Base-by-base conservation (phyloP, 192 early-diverging fungal species). In the Coemansia sp. region DNA sequence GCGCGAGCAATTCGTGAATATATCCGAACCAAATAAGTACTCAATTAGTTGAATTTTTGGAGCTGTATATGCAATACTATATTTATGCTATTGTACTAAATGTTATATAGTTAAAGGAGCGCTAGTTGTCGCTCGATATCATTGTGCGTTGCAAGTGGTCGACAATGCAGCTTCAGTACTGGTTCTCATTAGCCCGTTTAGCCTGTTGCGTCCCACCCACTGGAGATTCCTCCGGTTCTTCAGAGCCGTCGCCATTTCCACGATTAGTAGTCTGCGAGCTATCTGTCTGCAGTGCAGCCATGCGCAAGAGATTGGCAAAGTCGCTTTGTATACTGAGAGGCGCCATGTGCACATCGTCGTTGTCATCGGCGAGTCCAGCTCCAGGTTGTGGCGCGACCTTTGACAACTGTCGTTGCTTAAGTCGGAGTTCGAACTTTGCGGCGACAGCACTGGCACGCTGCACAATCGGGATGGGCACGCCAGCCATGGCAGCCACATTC, bases 401-500 rank as follows among this genome's bases (percentile, higher is more conserved):
- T 15, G 30, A 18, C 20, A 47, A 13, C 41, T 74, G 69, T 44
- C 44, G 58, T 9, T 47, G 68, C 68, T 76, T 78, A 24, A 83
- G 32, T 4, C 70, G 61, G 12, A 22, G 61, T 65, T 98, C 96
- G 73, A 96, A 96, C 35, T 88, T 62, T 5, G 87, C 85, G 0
- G 95, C 93, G 49, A 91, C 83, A 6, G 59, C 64, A 43, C 86
- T 87, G 15, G 96, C 96, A 18, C 85, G 76, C 32, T 86, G 81
- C 5, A 96, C 86, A 50, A 96, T 87, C 6, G 69, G 34, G 27
- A 78, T 30, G 0, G 94, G 94, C 13, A 99, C 87, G 7, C 94
- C 94, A 0, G 96, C 98, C 93, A 98, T 98, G n/a, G 83, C 84
- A 4, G 98, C 98, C 0, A 98, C 95, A 64, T 98, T 98, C 95